Conservation (phyloP, 2,329 filamentous ascomycete genomes). For the Rhynchosporium graminicola region DNA sequence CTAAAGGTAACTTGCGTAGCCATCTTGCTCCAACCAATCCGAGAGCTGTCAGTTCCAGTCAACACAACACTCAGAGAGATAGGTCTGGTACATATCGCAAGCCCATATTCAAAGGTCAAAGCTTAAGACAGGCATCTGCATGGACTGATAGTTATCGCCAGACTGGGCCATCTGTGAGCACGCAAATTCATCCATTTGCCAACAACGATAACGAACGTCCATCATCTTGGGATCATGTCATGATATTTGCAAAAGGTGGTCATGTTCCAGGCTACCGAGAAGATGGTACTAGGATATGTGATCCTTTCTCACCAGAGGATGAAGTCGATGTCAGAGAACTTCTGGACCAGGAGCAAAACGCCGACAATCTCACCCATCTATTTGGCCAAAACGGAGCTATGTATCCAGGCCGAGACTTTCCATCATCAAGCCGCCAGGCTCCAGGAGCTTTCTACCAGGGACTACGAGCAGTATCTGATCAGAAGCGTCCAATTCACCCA, state of each 20-base stretch:
- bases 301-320: background rate
- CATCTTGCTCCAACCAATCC: conserved; percentile 4
- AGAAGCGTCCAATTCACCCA: background rate
- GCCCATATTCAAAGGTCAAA: background rate
- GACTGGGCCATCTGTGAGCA: conserved; percentile 9
- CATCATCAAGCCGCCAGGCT: conserved; percentile 27
- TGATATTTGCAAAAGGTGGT: conserved; percentile 22
- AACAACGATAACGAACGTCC: conserved; percentile 19
- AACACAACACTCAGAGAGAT: background rate
- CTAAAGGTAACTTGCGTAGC: conserved; percentile 9
- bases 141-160: conserved; percentile 19
- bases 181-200: conserved; percentile 3
- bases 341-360: conserved; percentile 2
- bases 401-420: conserved; percentile 12
- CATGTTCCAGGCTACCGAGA: conserved; percentile 18
- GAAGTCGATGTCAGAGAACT: background rate
- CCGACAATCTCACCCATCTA: background rate
- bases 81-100: background rate
- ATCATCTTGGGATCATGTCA: conserved; percentile 28
- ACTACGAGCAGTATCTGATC: conserved; percentile 22
- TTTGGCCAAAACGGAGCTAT: background rate
- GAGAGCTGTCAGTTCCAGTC: background rate
- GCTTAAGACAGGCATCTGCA: background rate
- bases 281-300: conserved; percentile 10
- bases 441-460: conserved; percentile 37